phyloP scores from a whole-genome alignment of 331 rosid genomes.

The Malus hybrid region DNA sequence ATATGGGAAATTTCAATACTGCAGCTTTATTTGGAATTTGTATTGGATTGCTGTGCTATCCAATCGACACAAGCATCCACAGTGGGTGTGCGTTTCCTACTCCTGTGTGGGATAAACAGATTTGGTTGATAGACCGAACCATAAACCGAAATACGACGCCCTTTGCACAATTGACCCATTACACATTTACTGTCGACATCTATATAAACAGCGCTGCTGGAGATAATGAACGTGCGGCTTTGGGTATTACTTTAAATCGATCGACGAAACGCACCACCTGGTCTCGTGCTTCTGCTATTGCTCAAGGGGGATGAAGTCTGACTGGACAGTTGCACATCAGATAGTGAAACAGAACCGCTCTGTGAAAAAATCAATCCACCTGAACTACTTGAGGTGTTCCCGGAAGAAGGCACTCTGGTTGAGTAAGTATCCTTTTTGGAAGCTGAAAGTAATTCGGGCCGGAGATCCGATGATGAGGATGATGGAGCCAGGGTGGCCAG shows the following conservation, averaged over 20 bases:
- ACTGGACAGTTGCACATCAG: conserved; percentile 56
- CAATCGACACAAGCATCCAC: conserved; percentile 13
- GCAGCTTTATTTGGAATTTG: conserved; percentile 24
- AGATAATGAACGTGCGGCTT: conserved; percentile 11
- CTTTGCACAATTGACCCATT: conserved; percentile 25
- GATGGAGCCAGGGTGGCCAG: conserved; percentile 64
- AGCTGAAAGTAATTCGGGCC: conserved; percentile 39
- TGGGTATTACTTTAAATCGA: conserved; percentile 19
- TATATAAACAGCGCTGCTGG: neutral
- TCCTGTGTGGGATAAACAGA: conserved; percentile 12
- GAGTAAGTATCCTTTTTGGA: conserved; percentile 47
- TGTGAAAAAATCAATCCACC: conserved; percentile 60
- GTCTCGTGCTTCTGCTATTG: conserved; percentile 50
- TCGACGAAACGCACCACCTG: conserved; percentile 41
- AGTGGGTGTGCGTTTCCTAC: conserved; percentile 8
- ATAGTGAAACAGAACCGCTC: conserved; percentile 43
- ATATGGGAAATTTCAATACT: neutral
- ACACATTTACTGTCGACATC: conserved; percentile 12
- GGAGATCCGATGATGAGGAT: conserved; percentile 49
- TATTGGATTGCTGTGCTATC: conserved; percentile 6
- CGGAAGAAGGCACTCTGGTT: conserved; percentile 53
- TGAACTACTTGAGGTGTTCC: conserved; percentile 41
- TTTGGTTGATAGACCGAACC: conserved; percentile 8
- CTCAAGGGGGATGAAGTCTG: conserved; percentile 49
- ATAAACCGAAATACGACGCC: conserved; percentile 4